These are phyloP conservation scores for Suillus hirtellus DNA, from an alignment of 768 basidiomycete species.

Conservation along the genomic window DNA sequence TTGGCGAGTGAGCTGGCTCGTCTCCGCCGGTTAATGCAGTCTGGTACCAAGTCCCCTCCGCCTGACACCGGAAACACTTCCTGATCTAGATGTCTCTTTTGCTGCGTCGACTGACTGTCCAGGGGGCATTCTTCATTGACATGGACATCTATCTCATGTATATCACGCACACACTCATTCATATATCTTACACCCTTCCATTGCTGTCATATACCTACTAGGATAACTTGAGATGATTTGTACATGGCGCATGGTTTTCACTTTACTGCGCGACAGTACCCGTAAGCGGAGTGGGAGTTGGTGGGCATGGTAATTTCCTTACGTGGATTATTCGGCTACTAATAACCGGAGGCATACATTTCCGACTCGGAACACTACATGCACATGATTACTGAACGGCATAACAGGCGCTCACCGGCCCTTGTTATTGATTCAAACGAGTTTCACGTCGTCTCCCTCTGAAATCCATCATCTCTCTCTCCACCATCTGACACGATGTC, in stretches of 20 bases:
- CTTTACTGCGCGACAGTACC: neutral
- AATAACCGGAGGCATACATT: neutral
- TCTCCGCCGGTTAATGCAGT: conserved; percentile 72
- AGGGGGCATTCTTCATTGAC: conserved; percentile 8
- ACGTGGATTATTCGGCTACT: neutral
- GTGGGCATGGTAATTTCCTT: too few species aligned
- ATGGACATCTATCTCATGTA: conserved; percentile 35
- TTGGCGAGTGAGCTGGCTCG: conserved; percentile 66
- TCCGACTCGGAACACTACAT: neutral
- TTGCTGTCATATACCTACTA: conserved; percentile 28
- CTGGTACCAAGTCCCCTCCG: conserved; percentile 39
- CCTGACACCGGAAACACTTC: conserved; percentile 12
- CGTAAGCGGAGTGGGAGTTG: neutral
- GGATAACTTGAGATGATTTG: conserved; percentile 23
- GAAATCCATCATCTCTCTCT: neutral
- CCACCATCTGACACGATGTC: conserved; percentile 43
- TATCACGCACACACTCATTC: conserved; percentile 32
- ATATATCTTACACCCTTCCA: conserved; percentile 14
- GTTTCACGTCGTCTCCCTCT: conserved; percentile 6
- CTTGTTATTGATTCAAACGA: conserved; percentile 9
- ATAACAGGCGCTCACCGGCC: neutral
- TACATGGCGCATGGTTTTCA: neutral
- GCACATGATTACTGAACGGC: conserved; percentile 4
- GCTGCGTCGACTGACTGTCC: neutral
- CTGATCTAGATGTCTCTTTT: conserved; percentile 4